Conservation (phyloP, 2,329 filamentous ascomycete genomes). For the Penicillium sp. region DNA sequence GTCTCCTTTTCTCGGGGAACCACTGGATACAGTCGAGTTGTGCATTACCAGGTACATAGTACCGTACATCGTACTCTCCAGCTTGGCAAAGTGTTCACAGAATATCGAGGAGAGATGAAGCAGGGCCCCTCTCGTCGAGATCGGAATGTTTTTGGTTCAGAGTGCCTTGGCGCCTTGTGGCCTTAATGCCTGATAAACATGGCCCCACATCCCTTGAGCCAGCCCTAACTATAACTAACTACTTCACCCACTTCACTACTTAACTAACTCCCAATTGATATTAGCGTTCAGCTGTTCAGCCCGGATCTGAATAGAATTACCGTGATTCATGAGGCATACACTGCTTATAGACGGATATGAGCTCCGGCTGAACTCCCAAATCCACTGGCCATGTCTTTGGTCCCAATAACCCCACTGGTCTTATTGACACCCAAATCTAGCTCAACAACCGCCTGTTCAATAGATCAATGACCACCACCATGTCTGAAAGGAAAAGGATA, state of each 20-base stretch:
- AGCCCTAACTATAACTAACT: no score
- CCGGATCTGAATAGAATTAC: neutral
- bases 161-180: neutral
- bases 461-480: slow-evolving; percentile 1
- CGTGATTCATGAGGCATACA: neutral
- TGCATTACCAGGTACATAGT: slow-evolving; percentile 8
- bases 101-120: slow-evolving; percentile 7
- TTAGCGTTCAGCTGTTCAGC: neutral
- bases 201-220: neutral
- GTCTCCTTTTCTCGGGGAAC: slow-evolving; percentile 20
- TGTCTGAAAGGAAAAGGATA: slow-evolving; percentile 4
- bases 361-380: neutral
- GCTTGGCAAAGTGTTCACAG: neutral
- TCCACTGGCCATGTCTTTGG: neutral
- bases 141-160: slow-evolving; percentile 6
- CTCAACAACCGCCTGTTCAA: slow-evolving; percentile 3
- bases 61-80: neutral
- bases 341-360: neutral
- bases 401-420: neutral
- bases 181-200: neutral
- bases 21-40: slow-evolving; percentile 18
- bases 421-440: slow-evolving; percentile 23
- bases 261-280: neutral
- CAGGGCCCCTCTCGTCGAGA: slow-evolving; percentile 2
- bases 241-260: neutral